Conservation (phyloP, 2,329 filamentous ascomycete genomes). For the Magnaporthales sp. region DNA sequence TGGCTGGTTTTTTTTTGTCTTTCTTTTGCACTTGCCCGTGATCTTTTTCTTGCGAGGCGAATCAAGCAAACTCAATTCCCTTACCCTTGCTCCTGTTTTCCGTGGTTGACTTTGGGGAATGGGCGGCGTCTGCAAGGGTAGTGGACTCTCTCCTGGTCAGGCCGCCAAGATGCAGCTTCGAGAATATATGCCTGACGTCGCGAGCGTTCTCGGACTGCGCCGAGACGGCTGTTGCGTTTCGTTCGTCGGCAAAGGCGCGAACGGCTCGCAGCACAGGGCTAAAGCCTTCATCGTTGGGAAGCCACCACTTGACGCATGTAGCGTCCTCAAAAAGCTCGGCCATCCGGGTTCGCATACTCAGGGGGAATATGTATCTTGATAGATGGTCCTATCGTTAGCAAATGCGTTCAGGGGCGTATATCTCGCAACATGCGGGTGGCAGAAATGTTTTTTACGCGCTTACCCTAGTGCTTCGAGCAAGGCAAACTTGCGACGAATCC, state of each 20-base stretch:
- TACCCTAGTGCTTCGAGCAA: slow-evolving; percentile 48
- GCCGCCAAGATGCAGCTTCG: slow-evolving; percentile 42
- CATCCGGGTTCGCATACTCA: slow-evolving; percentile 65
- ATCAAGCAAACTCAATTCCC: background rate
- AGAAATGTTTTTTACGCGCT: background rate
- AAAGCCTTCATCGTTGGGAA: slow-evolving; percentile 72
- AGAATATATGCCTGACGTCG: slow-evolving; percentile 68
- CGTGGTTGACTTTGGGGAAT: background rate
- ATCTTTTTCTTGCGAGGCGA: background rate
- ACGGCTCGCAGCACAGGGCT: slow-evolving; percentile 67
- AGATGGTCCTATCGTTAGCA: background rate
- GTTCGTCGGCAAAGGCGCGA: slow-evolving; percentile 72
- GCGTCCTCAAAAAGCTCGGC: slow-evolving; percentile 65
- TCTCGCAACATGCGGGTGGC: background rate
- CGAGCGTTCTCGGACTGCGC: slow-evolving; percentile 56
- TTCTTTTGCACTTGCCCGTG: background rate
- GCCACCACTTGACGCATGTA: slow-evolving; percentile 76
- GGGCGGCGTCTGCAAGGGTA: background rate
- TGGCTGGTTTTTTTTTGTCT: background rate
- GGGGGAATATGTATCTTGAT: slow-evolving; percentile 77
- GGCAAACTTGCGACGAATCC: slow-evolving; percentile 73
- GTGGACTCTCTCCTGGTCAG: background rate
- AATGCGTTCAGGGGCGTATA: background rate
- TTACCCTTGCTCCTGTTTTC: background rate
- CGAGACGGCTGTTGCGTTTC: slow-evolving; percentile 52